These are phyloP conservation scores for Kalaharituber pfeilii DNA, from an alignment of 2,329 filamentous ascomycete species.

Conservation along the genomic window DNA sequence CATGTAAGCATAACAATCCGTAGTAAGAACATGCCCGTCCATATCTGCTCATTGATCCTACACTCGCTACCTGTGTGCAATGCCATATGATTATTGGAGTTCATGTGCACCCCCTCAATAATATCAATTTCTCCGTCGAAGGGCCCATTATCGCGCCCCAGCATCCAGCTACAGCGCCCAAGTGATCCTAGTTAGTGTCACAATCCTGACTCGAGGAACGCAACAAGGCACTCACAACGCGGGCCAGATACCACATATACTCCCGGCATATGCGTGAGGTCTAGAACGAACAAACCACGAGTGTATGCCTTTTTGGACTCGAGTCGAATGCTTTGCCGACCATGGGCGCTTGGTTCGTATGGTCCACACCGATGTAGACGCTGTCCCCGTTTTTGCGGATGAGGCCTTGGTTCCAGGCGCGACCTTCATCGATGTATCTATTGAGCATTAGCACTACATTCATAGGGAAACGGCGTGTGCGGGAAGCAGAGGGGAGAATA, in stretches of 20 bases:
- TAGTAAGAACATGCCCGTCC: constrained; percentile 32
- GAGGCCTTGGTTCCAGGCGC: constrained; percentile 41
- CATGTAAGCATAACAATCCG: constrained; percentile 41
- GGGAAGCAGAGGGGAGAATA: too few species aligned
- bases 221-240: constrained; percentile 43
- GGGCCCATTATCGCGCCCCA: constrained; percentile 43
- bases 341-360: constrained; percentile 39
- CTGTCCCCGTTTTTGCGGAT: constrained; percentile 39
- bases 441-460: background rate
- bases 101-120: constrained; percentile 56
- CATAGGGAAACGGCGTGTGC: background rate
- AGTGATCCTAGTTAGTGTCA: background rate
- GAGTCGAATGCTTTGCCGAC: constrained; percentile 54
- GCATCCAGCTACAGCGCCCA: constrained; percentile 30
- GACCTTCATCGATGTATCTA: constrained; percentile 41
- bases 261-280: constrained; percentile 56
- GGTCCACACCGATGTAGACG: constrained; percentile 55
- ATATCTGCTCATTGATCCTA: constrained; percentile 34
- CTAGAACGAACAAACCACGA: constrained; percentile 51
- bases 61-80: constrained; percentile 50
- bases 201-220: constrained; percentile 9
- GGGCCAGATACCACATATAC: constrained; percentile 56
- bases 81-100: constrained; percentile 43
- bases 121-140: constrained; percentile 58
- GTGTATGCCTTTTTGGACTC: constrained; percentile 46